Base-by-base conservation (phyloP, 2,329 filamentous ascomycete genomes). In the Didymella keratinophila region DNA sequence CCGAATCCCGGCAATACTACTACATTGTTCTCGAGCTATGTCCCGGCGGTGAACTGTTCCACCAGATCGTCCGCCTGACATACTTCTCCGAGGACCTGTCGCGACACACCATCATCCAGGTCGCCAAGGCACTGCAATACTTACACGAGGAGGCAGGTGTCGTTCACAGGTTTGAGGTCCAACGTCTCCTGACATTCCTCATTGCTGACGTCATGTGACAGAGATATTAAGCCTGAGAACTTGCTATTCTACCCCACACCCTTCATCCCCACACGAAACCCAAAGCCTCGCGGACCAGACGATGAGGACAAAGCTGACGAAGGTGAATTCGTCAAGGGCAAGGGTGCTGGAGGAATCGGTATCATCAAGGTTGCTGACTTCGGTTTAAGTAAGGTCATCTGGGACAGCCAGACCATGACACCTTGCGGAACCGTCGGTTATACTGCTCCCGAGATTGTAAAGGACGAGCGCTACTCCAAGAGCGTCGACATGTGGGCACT, bases 401-500 rank as follows among this genome's bases (percentile, higher is more conserved):
- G 95, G 95, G 95, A 98, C 71, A 95, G 88, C 68, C 91, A 96
- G 74, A 99, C 95, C 10, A 98, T 97, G 92, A 99, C 95, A 3
- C 95, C 95, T n/a, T 99, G 95, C 76, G 95, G 95, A 57, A 99
- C 95, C 0, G 95, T 98, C 56, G 95, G 95, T 42, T 99, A 99
- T 79, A 98, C 95, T 4, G 95, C 95, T 3, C 95, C 95, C 8
- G 95, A 99, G 75, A 99, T 99, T 63, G 95, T 99, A 76, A 98
- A 98, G 80, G 95, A 99, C 78, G 95, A 99, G 79, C 88, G 93
- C 21, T 99, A 99, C 78, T 98, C 94, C 36, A 99, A 98, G 83
- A 96, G 92, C 50, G 95, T 99, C 44, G 95, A 99, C 73, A 99
- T 99, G 95, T 99, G 95, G 95, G 95, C 95, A 3, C 80, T 99